Evolutionary conservation across 176 grass and related monocot genomes (phyloP).

Genomic region (Alopecurus myosuroides): DNA sequence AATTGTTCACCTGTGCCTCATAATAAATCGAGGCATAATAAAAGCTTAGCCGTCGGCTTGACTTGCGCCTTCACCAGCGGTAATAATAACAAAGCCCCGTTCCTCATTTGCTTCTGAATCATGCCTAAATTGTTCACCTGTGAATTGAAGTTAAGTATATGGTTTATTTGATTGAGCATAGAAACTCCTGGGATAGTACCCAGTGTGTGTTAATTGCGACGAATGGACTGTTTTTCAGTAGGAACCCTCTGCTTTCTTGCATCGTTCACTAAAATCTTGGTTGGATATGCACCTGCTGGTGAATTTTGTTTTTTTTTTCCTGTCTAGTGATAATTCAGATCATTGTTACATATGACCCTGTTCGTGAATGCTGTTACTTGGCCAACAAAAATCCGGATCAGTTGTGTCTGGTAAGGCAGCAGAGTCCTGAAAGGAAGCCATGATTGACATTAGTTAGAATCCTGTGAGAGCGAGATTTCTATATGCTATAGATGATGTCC

Average conservation of each 20-base stretch:
- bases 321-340: neutral
- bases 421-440: neutral
- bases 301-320: neutral
- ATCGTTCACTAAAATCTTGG: neutral
- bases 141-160: neutral
- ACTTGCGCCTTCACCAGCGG: slow-evolving; percentile 76
- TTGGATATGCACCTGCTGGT: neutral
- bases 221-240: neutral
- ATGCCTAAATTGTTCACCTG: neutral
- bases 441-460: neutral
- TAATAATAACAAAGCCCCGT: slow-evolving; percentile 12
- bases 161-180: neutral
- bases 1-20: no score
- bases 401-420: neutral
- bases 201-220: neutral
- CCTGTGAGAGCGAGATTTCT: neutral
- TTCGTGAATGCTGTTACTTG: neutral
- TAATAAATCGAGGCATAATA: no score
- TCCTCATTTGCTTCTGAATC: neutral
- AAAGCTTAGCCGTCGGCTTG: slow-evolving; percentile 70
- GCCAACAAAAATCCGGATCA: neutral
- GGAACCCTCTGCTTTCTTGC: neutral
- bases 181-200: neutral
- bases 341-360: neutral
- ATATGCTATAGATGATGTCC: neutral